Evolutionary conservation across 2,329 filamentous ascomycete genomes (phyloP), one percentile per base, ranked within the genome.

Genomic region (Apiospora hydei): DNA sequence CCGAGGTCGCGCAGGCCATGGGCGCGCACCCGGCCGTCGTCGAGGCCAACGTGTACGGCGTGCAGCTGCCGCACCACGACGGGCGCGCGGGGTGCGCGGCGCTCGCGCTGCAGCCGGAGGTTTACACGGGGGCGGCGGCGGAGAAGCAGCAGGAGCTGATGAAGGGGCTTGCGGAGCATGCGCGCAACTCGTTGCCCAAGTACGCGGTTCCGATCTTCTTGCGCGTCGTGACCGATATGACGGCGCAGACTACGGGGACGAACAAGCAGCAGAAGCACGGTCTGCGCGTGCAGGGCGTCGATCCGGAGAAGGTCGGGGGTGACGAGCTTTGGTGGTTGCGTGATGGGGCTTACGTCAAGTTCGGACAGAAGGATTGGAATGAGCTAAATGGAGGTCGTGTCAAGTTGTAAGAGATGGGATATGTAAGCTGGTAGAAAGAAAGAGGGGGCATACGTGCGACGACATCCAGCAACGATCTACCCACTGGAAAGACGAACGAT

Each of bases 21-120:
- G 92, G 93, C 18, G 82, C 85, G 0, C 92, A 95, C 78, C 85
- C 90, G 0, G 84, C 85, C 0, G 86, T 97, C 18, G 84, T 88
- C 44, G 94, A 97, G 83, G 92, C 93, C 44, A 97, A 97, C 77
- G 94, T 97, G 41, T 97, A 97, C 78, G 94, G 94, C 49, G 93
- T 97, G 2, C 82, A 90, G 57, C 82, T 97, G 10, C 94, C 94
- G 0, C 87, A 93, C 75, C 94, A 97, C 78, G 94, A 97, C 77
- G 94, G 94, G 24, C 88, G 94, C 38, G 94, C 94, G 0, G 95
- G 95, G 2, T 97, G 95, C 77, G 94, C 91, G 0, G 92, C 93
- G 8, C 82, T 97, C 1, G 83, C 88, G 21, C 83, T 94, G 10
- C 82, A 85, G n/a, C 57, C 57, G 2, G 57, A 41, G 0, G 34